These are phyloP conservation scores for Alternaria arbusti DNA, from an alignment of 2,329 filamentous ascomycete species.

Conservation along the genomic window DNA sequence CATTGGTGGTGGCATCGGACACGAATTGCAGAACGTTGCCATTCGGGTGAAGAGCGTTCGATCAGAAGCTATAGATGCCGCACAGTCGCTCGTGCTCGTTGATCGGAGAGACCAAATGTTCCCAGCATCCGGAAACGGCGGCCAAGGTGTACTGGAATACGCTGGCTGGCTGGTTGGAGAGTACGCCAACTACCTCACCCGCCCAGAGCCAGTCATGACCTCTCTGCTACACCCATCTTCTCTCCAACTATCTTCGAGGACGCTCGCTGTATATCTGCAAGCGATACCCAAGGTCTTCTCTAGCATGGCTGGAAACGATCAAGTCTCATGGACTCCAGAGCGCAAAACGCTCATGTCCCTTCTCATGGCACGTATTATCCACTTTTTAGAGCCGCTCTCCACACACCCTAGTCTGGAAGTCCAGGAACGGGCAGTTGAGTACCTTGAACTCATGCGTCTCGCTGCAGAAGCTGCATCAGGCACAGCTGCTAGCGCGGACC, in stretches of 20 bases:
- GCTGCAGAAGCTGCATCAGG: slow-evolving; percentile 79
- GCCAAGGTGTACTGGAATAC: slow-evolving; percentile 72
- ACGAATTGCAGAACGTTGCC: slow-evolving; percentile 86
- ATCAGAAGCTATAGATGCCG: slow-evolving; percentile 78
- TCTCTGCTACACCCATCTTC: slow-evolving; percentile 73
- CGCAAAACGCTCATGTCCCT: slow-evolving; percentile 77
- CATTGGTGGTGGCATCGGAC: slow-evolving; percentile 75
- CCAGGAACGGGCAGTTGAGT: slow-evolving; percentile 92
- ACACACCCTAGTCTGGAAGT: slow-evolving; percentile 89
- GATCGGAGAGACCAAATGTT: slow-evolving; percentile 66
- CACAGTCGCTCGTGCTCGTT: slow-evolving; percentile 73
- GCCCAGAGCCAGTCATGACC: slow-evolving; percentile 74
- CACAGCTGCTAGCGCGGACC: slow-evolving; percentile 63
- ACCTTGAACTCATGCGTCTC: slow-evolving; percentile 85
- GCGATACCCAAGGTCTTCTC: slow-evolving; percentile 86
- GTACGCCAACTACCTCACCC: slow-evolving; percentile 74
- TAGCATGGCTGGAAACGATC: slow-evolving; percentile 69
- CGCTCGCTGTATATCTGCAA: slow-evolving; percentile 82
- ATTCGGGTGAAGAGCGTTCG: slow-evolving; percentile 89
- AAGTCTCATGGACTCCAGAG: slow-evolving; percentile 72
- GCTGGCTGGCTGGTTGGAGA: slow-evolving; percentile 89
- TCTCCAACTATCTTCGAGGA: slow-evolving; percentile 65
- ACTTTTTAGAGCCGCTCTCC: slow-evolving; percentile 79
- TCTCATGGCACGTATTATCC: slow-evolving; percentile 79
- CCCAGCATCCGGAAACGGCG: slow-evolving; percentile 57